Conservation (phyloP, 345 rosid species). For the Hibiscus tridactylites region DNA sequence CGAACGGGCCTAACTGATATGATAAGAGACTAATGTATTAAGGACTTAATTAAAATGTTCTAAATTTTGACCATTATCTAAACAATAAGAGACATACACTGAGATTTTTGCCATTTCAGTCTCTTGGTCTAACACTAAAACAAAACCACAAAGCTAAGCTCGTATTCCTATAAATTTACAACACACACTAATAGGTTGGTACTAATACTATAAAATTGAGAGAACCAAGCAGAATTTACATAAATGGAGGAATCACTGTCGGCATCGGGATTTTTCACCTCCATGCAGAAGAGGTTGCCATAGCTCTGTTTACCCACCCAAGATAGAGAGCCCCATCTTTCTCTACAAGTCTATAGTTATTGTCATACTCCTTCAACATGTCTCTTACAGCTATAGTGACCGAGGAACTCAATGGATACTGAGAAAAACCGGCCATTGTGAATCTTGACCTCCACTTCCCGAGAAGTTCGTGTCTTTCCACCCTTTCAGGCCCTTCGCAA, state of each 20-base stretch:
- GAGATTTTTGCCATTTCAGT: not conserved
- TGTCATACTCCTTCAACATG: constrained; percentile 37
- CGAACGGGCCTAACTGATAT: no score
- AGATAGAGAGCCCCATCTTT: constrained; percentile 53
- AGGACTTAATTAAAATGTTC: no score
- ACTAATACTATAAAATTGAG: not conserved
- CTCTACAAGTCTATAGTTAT: constrained; percentile 41
- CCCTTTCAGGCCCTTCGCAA: constrained; percentile 70
- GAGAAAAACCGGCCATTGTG: constrained; percentile 58
- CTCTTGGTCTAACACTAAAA: not conserved
- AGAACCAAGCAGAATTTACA: constrained; percentile 10
- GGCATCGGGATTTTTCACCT: constrained; percentile 26
- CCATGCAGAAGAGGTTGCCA: constrained; percentile 76
- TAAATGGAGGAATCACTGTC: not conserved
- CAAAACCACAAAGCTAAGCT: not conserved
- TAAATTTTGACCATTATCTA: no score
- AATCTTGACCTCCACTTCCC: constrained; percentile 69
- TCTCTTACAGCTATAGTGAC: constrained; percentile 32
- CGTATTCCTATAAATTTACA: constrained; percentile 6
- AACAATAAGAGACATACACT: not conserved
- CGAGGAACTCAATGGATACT: constrained; percentile 27
- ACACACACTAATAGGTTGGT: not conserved
- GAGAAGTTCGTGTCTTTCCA: constrained; percentile 67
- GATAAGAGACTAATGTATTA: no score
- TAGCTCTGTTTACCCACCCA: constrained; percentile 54